Evolutionary conservation across 2,329 filamentous ascomycete species (phyloP).

Genomic region (Cytospora mali): DNA sequence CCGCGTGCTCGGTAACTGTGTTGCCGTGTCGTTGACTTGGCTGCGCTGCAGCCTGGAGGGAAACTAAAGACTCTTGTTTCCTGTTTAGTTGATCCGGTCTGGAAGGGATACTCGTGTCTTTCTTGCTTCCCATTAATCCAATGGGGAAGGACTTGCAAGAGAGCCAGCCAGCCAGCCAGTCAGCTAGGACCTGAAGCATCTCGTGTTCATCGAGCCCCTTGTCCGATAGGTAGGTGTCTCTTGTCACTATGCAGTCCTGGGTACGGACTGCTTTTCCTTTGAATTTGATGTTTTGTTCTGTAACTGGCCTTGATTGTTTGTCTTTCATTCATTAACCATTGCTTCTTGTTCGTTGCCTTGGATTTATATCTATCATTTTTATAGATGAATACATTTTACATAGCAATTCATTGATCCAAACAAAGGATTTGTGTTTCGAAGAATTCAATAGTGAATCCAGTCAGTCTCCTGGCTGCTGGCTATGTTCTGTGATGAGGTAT

Average conservation of each 20-base stretch:
- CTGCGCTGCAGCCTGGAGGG: not conserved
- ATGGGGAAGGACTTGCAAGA: not conserved
- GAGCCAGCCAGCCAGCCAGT: not conserved
- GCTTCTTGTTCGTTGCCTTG: not conserved
- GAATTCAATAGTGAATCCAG: not conserved
- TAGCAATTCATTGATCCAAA: constrained; percentile 3
- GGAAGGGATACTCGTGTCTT: not conserved
- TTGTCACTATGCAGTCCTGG: not conserved
- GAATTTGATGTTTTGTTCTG: not conserved
- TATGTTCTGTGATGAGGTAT: not conserved
- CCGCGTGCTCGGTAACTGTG: not conserved
- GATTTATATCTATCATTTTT: not conserved
- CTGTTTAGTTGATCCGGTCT: not conserved
- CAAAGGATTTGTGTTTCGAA: constrained; percentile 1
- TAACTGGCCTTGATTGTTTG: not conserved
- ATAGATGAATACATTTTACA: not conserved
- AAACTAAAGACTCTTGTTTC: not conserved
- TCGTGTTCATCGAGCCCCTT: not conserved
- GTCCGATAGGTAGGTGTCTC: not conserved
- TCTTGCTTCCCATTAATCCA: not conserved
- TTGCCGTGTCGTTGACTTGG: not conserved
- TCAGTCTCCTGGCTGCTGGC: not conserved
- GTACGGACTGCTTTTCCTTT: not conserved
- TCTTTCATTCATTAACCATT: not conserved
- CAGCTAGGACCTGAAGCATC: not conserved